These are phyloP conservation scores for Cruciata laevipes DNA, from an alignment of 257 asterid genomes.

Conservation along the genomic window DNA sequence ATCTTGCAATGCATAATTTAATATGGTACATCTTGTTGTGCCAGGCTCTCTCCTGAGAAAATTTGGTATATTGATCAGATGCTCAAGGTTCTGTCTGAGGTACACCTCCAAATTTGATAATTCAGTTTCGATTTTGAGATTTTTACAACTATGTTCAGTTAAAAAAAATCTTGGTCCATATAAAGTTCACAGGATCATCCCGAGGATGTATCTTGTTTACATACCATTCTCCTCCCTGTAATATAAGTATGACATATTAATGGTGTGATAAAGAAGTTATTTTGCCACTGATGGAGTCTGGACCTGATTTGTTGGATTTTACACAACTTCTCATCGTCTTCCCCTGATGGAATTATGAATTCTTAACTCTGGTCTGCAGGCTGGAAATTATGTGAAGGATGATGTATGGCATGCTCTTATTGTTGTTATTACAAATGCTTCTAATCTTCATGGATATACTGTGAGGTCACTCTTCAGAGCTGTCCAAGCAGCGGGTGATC, in stretches of 20 bases:
- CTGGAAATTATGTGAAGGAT: constrained; percentile 89
- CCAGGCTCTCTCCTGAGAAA: constrained; percentile 91
- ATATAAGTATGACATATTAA: not conserved
- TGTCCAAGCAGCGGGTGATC: constrained; percentile 61
- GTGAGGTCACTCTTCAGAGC: constrained; percentile 80
- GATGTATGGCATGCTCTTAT: constrained; percentile 97
- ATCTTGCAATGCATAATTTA: constrained; percentile 22
- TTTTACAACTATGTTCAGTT: not conserved
- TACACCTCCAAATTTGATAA: constrained; percentile 24
- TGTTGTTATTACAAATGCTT: constrained; percentile 82
- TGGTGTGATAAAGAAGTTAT: not conserved
- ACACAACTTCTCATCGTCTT: not conserved
- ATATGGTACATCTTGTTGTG: constrained; percentile 29
- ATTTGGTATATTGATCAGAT: constrained; percentile 93
- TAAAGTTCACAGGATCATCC: not conserved
- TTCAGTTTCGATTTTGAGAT: constrained; percentile 9
- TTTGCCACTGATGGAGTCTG: not conserved
- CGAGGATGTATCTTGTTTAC: not conserved
- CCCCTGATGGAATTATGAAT: constrained; percentile 7
- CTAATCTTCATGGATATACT: constrained; percentile 83
- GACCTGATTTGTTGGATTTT: not conserved
- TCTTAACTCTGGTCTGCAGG: constrained; percentile 39
- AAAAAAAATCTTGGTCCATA: not conserved
- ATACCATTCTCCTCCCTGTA: not conserved
- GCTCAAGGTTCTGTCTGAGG: constrained; percentile 94